phyloP scores from a whole-genome alignment of 129 eudicot genomes.

The Flaveria robusta region DNA sequence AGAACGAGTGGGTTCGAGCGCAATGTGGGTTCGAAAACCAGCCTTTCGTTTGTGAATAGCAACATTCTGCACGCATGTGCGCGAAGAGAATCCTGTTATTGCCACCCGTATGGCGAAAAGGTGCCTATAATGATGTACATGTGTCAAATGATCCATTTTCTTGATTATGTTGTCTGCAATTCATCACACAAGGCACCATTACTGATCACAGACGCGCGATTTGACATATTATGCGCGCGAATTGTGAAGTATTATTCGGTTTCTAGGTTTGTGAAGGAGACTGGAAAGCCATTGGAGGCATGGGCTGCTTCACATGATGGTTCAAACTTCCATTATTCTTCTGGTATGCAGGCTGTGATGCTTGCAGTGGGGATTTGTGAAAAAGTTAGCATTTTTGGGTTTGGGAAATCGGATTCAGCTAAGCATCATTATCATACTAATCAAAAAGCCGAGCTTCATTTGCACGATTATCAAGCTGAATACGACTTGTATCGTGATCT shows the following conservation, averaged over 20 bases:
- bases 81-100: constrained; percentile 66
- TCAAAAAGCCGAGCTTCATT: constrained; percentile 73
- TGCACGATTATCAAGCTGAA: constrained; percentile 90
- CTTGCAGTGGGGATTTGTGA: constrained; percentile 80
- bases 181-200: constrained; percentile 63
- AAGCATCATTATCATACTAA: constrained; percentile 93
- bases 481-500: constrained; percentile 81
- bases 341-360: constrained; percentile 98
- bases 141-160: constrained; percentile 88
- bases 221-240: constrained; percentile 73
- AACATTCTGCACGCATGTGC: constrained; percentile 82
- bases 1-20: constrained; percentile 49
- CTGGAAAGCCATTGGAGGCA: constrained; percentile 46
- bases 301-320: constrained; percentile 81
- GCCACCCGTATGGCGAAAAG: constrained; percentile 80
- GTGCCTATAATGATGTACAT: constrained; percentile 81
- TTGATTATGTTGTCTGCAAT: constrained; percentile 72
- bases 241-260: constrained; percentile 87
- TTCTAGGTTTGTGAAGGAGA: constrained; percentile 49
- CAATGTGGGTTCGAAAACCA: constrained; percentile 81
- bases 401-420: constrained; percentile 65
- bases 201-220: constrained; percentile 71
- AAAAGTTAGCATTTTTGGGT: constrained; percentile 75
- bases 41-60: constrained; percentile 77
- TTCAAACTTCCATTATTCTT: constrained; percentile 75